A percentile compares a stretch with the other conserved stretches of the same genome.
These are phyloP conservation scores for Leucosporidium creatinivorum DNA, from an alignment of 768 basidiomycete species.

Conservation along the genomic window DNA sequence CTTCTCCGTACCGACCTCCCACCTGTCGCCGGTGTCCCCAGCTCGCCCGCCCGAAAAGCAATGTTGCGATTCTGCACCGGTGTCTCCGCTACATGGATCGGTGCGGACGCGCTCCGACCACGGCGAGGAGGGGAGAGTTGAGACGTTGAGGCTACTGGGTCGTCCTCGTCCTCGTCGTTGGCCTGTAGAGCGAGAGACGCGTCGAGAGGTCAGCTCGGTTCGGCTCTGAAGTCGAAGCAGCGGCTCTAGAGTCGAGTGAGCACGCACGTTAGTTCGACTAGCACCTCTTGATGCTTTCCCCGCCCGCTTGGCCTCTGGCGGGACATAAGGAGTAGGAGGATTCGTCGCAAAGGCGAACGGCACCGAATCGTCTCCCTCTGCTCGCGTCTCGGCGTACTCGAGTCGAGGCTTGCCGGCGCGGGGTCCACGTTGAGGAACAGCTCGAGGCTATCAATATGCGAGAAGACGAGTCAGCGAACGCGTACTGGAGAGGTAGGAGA, in stretches of 20 bases:
- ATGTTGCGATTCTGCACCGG: slow-evolving; percentile 26
- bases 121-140: slow-evolving; percentile 4
- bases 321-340: slow-evolving; percentile 23
- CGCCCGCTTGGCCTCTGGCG: background rate
- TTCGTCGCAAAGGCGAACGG: slow-evolving; percentile 26
- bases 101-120: background rate
- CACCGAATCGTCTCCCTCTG: slow-evolving; percentile 4
- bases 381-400: slow-evolving; percentile 5
- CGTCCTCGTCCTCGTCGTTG: background rate
- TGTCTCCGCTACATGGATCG: slow-evolving; percentile 14
- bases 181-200: background rate
- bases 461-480: background rate
- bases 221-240: background rate
- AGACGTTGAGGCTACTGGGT: slow-evolving; percentile 8
- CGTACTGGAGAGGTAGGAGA: background rate
- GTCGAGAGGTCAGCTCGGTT: slow-evolving; percentile 3
- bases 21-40: slow-evolving; percentile 13
- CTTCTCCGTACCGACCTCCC: slow-evolving; percentile 6
- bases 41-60: slow-evolving; percentile 11
- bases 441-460: slow-evolving; percentile 14
- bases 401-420: slow-evolving; percentile 19
- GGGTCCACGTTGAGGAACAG: background rate
- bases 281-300: slow-evolving; percentile 1
- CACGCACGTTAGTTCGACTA: slow-evolving; percentile 4
- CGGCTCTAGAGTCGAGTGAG: too few relatives aligned